A percentile compares a stretch with the other conserved stretches of the same genome.
phyloP scores from a whole-genome alignment of 768 basidiomycete genomes.

The Pholiota conissans region DNA sequence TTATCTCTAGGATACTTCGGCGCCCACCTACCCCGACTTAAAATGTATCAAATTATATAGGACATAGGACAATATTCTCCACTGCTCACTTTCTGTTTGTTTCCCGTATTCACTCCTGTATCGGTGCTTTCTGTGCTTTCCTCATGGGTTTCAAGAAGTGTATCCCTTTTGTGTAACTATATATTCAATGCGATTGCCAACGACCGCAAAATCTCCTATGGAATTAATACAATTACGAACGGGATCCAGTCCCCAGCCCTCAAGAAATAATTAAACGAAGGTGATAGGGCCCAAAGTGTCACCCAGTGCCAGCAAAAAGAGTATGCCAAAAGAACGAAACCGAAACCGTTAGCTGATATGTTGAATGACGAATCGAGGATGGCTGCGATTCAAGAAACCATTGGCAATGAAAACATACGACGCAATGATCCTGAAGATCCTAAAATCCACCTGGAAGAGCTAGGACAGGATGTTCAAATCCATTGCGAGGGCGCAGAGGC shows the following conservation, averaged over 20 bases:
- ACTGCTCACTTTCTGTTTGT: not conserved
- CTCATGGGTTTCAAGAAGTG: not conserved
- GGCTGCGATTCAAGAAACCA: not conserved
- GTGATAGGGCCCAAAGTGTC: not conserved
- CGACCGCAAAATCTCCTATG: not conserved
- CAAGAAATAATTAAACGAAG: slow-evolving; percentile 6
- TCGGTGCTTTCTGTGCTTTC: not conserved
- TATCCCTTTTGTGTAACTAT: not conserved
- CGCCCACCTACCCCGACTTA: slow-evolving; percentile 44
- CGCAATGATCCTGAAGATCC: not conserved
- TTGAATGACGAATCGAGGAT: slow-evolving; percentile 2
- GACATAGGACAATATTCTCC: not conserved
- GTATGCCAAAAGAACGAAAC: slow-evolving; percentile 1
- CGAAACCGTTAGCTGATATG: not conserved
- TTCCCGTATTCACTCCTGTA: not conserved
- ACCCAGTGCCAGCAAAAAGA: not conserved
- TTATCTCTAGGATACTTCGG: slow-evolving; percentile 44
- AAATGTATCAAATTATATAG: slow-evolving; percentile 2
- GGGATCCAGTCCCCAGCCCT: slow-evolving; percentile 7
- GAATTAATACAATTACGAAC: not conserved
- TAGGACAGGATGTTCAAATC: slow-evolving; percentile 62
- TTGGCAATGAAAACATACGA: not conserved
- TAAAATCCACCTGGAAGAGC: slow-evolving; percentile 60
- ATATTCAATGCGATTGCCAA: not conserved
- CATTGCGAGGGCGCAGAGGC: slow-evolving; percentile 43